These are phyloP conservation scores for Dendrobium nobile DNA, from an alignment of 106 monocot species.

Conservation along the genomic window DNA sequence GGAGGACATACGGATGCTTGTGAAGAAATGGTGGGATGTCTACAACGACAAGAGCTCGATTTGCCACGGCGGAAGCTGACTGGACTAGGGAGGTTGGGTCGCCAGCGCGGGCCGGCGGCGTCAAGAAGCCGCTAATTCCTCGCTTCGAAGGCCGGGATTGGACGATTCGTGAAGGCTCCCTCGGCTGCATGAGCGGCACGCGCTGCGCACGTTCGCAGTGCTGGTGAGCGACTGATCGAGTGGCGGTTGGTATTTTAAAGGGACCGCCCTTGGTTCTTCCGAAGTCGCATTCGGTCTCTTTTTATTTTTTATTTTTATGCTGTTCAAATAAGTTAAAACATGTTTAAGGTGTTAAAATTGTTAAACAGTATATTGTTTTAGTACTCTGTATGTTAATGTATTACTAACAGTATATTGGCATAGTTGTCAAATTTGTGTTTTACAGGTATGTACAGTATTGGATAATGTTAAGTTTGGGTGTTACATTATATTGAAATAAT, in stretches of 20 bases:
- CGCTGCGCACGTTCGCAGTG: not conserved
- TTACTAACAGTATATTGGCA: no score
- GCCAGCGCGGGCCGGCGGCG: not conserved
- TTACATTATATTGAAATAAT: no score
- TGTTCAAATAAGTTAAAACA: no score
- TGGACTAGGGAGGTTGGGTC: constrained; percentile 23
- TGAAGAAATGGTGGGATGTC: constrained; percentile 69
- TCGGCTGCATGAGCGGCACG: constrained; percentile 8
- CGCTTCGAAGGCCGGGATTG: constrained; percentile 9
- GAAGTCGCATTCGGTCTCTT: no score
- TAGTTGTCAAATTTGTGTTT: no score
- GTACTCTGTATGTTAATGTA: no score
- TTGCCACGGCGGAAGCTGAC: not conserved
- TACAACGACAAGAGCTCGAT: constrained; percentile 44
- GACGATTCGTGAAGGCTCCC: not conserved
- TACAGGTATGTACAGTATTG: no score
- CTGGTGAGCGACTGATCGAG: not conserved
- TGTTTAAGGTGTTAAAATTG: no score
- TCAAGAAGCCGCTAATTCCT: not conserved
- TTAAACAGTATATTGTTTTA: no score
- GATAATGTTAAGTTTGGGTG: no score
- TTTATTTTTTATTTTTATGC: no score
- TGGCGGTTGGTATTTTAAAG: not conserved
- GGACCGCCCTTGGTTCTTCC: not conserved
- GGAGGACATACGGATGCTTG: constrained; percentile 68